Base-by-base conservation (phyloP, 2,329 filamentous ascomycete genomes). In the Parascedosporium putredinis region DNA sequence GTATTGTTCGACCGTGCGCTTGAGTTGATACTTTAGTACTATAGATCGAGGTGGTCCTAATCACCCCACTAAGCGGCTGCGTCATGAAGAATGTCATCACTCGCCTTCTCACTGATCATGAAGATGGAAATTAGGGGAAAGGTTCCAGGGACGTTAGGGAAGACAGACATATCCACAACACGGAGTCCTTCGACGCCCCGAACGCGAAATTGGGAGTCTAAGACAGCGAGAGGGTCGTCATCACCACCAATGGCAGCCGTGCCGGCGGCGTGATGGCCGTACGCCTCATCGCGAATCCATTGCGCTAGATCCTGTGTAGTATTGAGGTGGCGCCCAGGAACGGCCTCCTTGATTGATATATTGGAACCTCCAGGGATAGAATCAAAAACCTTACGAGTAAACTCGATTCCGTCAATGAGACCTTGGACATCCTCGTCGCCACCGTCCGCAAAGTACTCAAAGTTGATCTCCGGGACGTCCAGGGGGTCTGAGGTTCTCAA, bases 141-240 rank as follows among this genome's bases (percentile, higher is more conserved):
- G 6, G 68, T 70, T 5, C 76, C 77, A 2, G 63, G 62, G 18
- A 61, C 74, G 50, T 65, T 67, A 2, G 76, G 75, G 52, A 76
- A 81, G 4, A 73, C 65, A n/a, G 69, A 73, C 0, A 75, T 78
- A 64, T 83, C 79, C 2, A 82, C 78, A 6, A 81, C 78, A 5
- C 79, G 65, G 45, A 83, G 62, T 0, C 71, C 69, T 1, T 67
- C 60, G 0, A 78, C 71, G 1, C 76, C 76, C 16, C 73, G 65
- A 3, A 82, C 78, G 18, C 69, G 66, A 60, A 81, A 79, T 47
- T 72, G 63, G 0, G 66, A 67, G 57, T 83, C 75, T 45, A 82
- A 59, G 1, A 81, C 76, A 8, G 76, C 76, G 57, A 68, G 68
- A 1, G 62, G 60, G 58, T 82, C 74, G 9, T 65, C 64, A 23